Percentiles rank a stretch among this genome's conserved stretches.
Conservation (phyloP, 2,329 filamentous ascomycete genomes). For the Pseudogymnoascus sp. region DNA sequence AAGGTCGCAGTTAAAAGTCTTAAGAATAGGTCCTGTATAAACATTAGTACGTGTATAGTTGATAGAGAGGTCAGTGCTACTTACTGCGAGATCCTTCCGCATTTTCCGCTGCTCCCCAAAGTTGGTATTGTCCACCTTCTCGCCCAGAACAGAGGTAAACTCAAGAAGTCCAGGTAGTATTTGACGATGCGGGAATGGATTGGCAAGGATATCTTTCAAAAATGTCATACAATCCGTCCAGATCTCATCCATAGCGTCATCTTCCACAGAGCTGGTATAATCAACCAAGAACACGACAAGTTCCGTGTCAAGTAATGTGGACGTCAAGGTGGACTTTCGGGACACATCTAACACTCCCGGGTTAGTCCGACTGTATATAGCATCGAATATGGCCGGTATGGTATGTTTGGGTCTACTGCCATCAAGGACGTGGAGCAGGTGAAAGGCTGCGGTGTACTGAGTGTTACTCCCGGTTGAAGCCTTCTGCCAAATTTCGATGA, state of each 20-base stretch:
- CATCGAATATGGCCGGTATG: conserved; percentile 89
- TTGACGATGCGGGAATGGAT: conserved; percentile 90
- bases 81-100: conserved; percentile 78
- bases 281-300: conserved; percentile 83
- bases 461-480: conserved; percentile 37
- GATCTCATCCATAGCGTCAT: conserved; percentile 97
- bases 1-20: conserved; percentile 88
- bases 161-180: conserved; percentile 79
- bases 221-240: conserved; percentile 94
- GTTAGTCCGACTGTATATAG: conserved; percentile 90
- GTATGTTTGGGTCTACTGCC: conserved; percentile 85
- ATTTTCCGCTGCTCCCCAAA: conserved; percentile 92
- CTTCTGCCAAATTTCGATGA: conserved; percentile 75
- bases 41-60: conserved; percentile 23
- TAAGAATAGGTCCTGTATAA: conserved; percentile 70
- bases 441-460: conserved; percentile 63
- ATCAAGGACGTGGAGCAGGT: conserved; percentile 82
- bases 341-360: conserved; percentile 68
- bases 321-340: conserved; percentile 81
- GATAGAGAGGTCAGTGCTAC: conserved; percentile 29
- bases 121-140: conserved; percentile 96
- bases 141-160: conserved; percentile 81
- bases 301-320: conserved; percentile 74
- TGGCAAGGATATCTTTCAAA: conserved; percentile 78
- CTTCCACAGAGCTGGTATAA: conserved; percentile 83